Conservation (phyloP, 2,329 filamentous ascomycete genomes). For the Colletotrichum navitas region DNA sequence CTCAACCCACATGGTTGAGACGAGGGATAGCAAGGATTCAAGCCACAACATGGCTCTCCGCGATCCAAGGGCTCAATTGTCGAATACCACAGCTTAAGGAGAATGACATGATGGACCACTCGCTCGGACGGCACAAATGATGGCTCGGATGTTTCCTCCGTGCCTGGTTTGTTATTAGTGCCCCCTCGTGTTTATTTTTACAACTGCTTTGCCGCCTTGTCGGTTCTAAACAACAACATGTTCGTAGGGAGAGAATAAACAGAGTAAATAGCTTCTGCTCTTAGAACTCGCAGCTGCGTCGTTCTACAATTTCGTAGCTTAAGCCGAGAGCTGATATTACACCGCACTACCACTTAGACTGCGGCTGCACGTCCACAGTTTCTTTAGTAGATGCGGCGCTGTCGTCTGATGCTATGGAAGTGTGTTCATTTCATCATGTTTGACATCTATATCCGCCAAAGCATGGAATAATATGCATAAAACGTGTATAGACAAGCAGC, state of each 20-base stretch:
- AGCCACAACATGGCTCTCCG: slow-evolving; percentile 13
- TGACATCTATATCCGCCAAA: neutral
- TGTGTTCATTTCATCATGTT: neutral
- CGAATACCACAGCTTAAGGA: too few species aligned
- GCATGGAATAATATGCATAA: neutral
- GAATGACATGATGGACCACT: neutral
- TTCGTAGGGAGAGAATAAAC: neutral
- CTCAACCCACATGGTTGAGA: slow-evolving; percentile 15
- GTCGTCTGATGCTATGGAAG: neutral
- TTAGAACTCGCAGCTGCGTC: neutral
- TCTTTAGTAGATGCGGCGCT: neutral
- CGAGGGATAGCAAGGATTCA: neutral
- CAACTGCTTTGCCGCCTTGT: neutral
- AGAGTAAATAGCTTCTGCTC: too few species aligned
- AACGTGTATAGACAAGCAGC: neutral
- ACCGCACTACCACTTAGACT: too few species aligned
- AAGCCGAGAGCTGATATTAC: neutral
- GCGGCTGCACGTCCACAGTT: neutral
- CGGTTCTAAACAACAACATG: too few species aligned
- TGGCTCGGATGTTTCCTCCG: neutral
- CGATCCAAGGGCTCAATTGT: neutral
- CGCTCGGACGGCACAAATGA: neutral
- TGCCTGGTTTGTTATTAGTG: neutral
- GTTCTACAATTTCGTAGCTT: neutral
- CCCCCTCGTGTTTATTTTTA: neutral